Evolutionary conservation across 805 yeast species (phyloP), one percentile per base, ranked within the genome.

Genomic region (Zygoascus tannicola): DNA sequence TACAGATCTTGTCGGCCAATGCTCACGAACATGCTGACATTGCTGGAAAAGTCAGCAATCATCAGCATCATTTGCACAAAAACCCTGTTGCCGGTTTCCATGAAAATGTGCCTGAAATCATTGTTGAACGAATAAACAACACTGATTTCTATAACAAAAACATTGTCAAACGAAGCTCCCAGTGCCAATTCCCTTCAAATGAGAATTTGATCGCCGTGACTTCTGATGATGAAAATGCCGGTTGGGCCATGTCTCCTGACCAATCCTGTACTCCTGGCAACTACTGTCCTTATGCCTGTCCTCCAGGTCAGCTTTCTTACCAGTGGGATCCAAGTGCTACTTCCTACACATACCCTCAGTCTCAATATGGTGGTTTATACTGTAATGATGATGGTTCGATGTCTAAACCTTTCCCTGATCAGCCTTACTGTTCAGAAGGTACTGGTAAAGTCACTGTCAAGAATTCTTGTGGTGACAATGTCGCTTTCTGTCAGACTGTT

Each of bases 241-340:
- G 95, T 20, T 87, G 95, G 95, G 95, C 95, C 40, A 71, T 83
- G 74, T 74, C 79, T 52, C 77, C 76, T 41, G 92, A 83, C 61
- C 81, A 79, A 55, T 55, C 69, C 32, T 86, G 96, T 63, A 61
- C 78, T 3, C 69, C 81, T 21, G 94, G 92, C n/a, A 65, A 70
- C 23, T 87, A 79, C 74, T 86, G 95, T 63, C 95, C 94, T 23
- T 87, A 81, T 62, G 95, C 95, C 15, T 86, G 96, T 60, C 78
- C 86, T 15, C 83, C 95, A 34, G 96, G 96, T 46, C 76, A 83
- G 61, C 62, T 86, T 44, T 80, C 81, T 81, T 84, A 79, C 23
- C 96, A 86, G 64, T 86, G 95, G 95, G 92, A 87, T 57, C 78
- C 86, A 3, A 49, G 60, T 3, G 81, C 80, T 32, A 84, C 84